Evolutionary conservation across 352 stramenopile species (phyloP), one percentile per base, ranked within the genome.

Genomic region (Pythium brassicae): DNA sequence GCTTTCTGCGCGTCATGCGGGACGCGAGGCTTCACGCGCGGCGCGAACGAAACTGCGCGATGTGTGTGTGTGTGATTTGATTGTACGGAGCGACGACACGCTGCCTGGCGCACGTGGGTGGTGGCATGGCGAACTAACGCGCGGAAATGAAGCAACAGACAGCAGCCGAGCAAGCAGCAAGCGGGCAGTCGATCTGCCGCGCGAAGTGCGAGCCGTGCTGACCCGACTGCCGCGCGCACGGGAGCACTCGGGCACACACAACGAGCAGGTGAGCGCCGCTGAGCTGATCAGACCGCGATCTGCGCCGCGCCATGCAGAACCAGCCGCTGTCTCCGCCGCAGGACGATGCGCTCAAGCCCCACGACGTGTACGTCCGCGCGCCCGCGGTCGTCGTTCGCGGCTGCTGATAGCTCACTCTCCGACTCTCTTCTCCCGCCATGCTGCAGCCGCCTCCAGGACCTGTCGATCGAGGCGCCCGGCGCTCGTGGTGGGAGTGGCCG

Each of bases 401-500:
- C 43, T 32, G 19, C 25, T 57, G 37, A 48, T 45, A 20, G 15
- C 49, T 37, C 32, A 37, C 25, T 55, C 14, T 52, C 0, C 50
- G 20, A 0, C 20, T 48, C 25, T 12, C 20, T 52, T 17, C 12
- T 15, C 27, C 1, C 32, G 11, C 35, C 4, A 54, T 19, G 32
- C 20, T 46, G 34, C 35, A 65, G 57, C n/a, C 55, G 60, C 42
- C 65, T 79, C 22, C 72, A 82, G 55, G 65, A 73, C 50, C 55
- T 82, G 42, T 74, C 68, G 27, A 61, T 79, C 26, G 55, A 55
- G 20, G 26, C 39, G 29, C 47, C 56, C 17, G 26, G 32, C 7
- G 50, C 39, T 2, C 8, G n/a, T 2, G n/a, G 17, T 0, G 37
- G 17, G 37, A 44, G 14, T 11, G 14, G 11, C 14, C 42, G 11